Percentiles rank a stretch among this genome's conserved stretches.
These are phyloP conservation scores for Diaporthe vexans DNA, from an alignment of 2,329 filamentous ascomycete genomes.

Conservation along the genomic window DNA sequence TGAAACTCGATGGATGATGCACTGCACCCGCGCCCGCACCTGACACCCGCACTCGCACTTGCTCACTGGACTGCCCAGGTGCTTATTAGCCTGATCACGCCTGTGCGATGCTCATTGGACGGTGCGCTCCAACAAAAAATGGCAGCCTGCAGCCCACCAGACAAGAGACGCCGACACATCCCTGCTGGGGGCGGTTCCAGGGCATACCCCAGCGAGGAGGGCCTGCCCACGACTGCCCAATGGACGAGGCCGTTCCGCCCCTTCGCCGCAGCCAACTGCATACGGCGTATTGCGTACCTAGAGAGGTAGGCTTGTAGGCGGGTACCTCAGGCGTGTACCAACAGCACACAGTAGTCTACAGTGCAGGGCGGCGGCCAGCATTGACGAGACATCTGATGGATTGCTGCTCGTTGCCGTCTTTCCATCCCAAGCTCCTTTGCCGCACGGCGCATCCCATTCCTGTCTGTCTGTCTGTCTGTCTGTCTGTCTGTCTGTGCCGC, in stretches of 20 bases:
- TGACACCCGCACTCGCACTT: background rate
- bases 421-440: slow-evolving; percentile 19
- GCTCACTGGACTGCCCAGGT: slow-evolving; percentile 1
- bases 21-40: background rate
- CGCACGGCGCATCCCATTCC: slow-evolving; percentile 26
- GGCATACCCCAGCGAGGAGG: slow-evolving; percentile 17
- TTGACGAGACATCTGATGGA: background rate
- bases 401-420: slow-evolving; percentile 6
- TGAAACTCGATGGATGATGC: background rate
- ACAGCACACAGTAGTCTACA: background rate
- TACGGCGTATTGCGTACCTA: background rate
- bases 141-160: slow-evolving; percentile 12
- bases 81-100: no score
- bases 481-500: background rate
- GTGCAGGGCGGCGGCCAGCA: background rate
- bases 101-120: slow-evolving; percentile 1
- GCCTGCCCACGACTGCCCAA: background rate
- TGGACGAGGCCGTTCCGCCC: slow-evolving; percentile 16
- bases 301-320: no score
- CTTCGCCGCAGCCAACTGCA: slow-evolving; percentile 23
- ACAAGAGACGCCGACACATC: background rate
- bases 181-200: background rate
- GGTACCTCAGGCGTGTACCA: background rate
- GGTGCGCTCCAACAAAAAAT: slow-evolving; percentile 20
- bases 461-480: background rate